Conservation (phyloP, 169 alveolate species). For the Plasmodium malariae region DNA sequence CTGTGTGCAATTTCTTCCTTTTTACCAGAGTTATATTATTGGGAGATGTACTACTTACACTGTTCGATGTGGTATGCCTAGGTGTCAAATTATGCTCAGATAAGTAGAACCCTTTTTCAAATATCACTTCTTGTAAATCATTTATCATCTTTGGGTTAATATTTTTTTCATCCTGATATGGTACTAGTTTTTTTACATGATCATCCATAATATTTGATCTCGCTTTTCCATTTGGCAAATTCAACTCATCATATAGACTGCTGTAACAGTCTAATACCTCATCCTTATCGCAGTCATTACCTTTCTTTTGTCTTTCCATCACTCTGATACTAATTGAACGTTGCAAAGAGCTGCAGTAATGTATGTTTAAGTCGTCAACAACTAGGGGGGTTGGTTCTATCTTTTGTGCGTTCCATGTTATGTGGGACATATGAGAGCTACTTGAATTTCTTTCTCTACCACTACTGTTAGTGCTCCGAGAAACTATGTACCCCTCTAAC, state of each 20-base stretch:
- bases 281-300: neutral
- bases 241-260: neutral
- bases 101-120: neutral
- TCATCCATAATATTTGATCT: neutral
- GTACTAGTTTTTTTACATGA: no score
- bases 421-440: no score
- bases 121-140: no score
- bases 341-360: no score
- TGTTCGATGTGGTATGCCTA: neutral
- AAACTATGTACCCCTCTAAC: constrained; percentile 32
- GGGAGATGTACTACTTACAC: neutral
- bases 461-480: neutral
- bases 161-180: no score
- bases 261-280: no score
- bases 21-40: no score
- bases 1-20: neutral
- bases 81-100: neutral
- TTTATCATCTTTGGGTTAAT: no score
- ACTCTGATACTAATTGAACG: no score
- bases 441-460: neutral
- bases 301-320: neutral
- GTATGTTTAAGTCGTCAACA: no score
- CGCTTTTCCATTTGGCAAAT: neutral
- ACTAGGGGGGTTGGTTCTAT: no score
- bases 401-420: no score